Conservation (phyloP, 768 basidiomycete genomes). For the Tremella yokohamensis region DNA sequence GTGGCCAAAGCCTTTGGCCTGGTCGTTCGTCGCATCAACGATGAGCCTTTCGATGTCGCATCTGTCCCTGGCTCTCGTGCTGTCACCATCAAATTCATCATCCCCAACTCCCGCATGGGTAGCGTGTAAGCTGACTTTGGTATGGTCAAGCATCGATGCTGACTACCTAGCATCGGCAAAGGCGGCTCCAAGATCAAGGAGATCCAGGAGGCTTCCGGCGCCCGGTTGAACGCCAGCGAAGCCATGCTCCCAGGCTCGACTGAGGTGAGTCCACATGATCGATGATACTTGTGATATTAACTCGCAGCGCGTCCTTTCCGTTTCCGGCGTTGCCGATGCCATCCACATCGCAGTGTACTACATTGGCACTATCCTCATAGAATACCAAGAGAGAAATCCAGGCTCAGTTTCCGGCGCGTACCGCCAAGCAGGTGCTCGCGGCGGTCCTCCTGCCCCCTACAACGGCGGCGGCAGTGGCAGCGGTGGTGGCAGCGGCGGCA, state of each 20-base stretch:
- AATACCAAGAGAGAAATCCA: slow-evolving; percentile 71
- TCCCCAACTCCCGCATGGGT: slow-evolving; percentile 98
- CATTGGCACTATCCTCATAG: slow-evolving; percentile 85
- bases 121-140: slow-evolving; percentile 59
- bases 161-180: slow-evolving; percentile 68
- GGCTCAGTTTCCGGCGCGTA: slow-evolving; percentile 56
- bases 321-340: slow-evolving; percentile 96
- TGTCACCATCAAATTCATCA: slow-evolving; percentile 99
- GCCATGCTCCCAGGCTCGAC: slow-evolving; percentile 99
- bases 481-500: slow-evolving; percentile 5
- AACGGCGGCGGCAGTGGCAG: slow-evolving; percentile 14
- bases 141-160: neutral
- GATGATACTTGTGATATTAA: neutral
- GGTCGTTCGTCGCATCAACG: slow-evolving; percentile 97
- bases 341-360: slow-evolving; percentile 99
- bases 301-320: slow-evolving; percentile 86
- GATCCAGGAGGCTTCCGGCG: slow-evolving; percentile 97
- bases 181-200: slow-evolving; percentile 98
- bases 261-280: slow-evolving; percentile 62
- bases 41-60: slow-evolving; percentile 96
- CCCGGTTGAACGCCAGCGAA: slow-evolving; percentile 91
- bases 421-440: slow-evolving; percentile 57
- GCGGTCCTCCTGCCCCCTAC: slow-evolving; percentile 31
- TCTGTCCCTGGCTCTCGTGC: slow-evolving; percentile 97
- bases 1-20: slow-evolving; percentile 99